Conservation (phyloP, 2,329 filamentous ascomycete genomes). For the Cryphonectria japonica region DNA sequence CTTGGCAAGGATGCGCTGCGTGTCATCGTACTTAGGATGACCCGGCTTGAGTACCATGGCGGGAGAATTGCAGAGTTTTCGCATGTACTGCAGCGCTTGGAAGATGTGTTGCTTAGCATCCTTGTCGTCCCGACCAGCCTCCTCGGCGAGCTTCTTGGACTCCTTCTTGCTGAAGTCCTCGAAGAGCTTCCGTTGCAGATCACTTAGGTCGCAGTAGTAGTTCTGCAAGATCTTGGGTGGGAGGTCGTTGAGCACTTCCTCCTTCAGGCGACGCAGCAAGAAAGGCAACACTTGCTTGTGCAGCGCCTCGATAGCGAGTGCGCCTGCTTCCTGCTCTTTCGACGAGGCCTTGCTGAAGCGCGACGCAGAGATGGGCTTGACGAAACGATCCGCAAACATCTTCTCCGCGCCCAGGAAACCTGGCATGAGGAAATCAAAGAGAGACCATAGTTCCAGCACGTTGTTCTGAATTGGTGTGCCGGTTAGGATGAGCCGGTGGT, state of each 20-base stretch:
- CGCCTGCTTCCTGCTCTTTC: constrained; percentile 96
- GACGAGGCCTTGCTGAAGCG: constrained; percentile 97
- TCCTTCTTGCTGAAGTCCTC: constrained; percentile 96
- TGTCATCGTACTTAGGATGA: constrained; percentile 87
- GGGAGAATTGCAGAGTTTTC: constrained; percentile 97
- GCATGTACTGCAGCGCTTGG: constrained; percentile 99
- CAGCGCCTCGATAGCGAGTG: constrained; percentile 93
- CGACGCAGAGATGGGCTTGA: constrained; percentile 92
- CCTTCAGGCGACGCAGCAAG: constrained; percentile 92
- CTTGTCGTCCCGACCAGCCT: constrained; percentile 83
- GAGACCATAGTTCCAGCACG: constrained; percentile 92
- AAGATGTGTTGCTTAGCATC: constrained; percentile 98
- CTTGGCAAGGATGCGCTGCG: constrained; percentile 77
- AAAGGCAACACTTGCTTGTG: constrained; percentile 98
- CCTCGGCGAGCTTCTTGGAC: constrained; percentile 81
- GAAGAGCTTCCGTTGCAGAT: constrained; percentile 91
- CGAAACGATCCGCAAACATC: constrained; percentile 94
- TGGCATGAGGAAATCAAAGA: constrained; percentile 99
- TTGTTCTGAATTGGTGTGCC: constrained; percentile 98
- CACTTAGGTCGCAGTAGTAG: constrained; percentile 97
- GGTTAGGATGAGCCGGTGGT: constrained; percentile 93
- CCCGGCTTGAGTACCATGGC: constrained; percentile 94
- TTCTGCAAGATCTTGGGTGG: constrained; percentile 99
- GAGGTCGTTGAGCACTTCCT: constrained; percentile 94
- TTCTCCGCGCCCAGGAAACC: constrained; percentile 94